Percentiles rank a stretch among this genome's conserved stretches.
phyloP scores from a whole-genome alignment of 805 yeast species.

The Candida golubevii region DNA sequence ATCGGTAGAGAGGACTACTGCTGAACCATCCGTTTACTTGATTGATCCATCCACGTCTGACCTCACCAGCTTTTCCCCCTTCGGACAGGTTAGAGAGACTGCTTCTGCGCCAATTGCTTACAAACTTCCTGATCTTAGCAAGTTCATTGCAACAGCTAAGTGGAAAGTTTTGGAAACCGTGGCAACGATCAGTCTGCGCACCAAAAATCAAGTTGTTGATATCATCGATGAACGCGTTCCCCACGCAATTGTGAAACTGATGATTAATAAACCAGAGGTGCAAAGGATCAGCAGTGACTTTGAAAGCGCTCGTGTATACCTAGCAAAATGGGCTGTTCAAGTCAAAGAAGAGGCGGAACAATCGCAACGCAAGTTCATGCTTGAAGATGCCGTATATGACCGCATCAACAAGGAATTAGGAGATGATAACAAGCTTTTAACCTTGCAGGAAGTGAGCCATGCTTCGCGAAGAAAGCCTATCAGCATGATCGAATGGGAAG shows the following conservation, averaged over 20 bases:
- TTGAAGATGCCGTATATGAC: slow-evolving; percentile 57
- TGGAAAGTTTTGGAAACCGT: slow-evolving; percentile 85
- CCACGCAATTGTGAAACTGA: slow-evolving; percentile 49
- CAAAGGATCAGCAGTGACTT: slow-evolving; percentile 80
- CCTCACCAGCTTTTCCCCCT: slow-evolving; percentile 50
- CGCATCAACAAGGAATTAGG: slow-evolving; percentile 61
- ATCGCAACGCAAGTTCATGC: slow-evolving; percentile 46
- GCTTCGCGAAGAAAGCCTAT: slow-evolving; percentile 67
- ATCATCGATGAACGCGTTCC: slow-evolving; percentile 66
- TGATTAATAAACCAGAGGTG: slow-evolving; percentile 71
- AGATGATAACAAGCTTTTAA: slow-evolving; percentile 37
- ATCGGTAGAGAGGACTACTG: slow-evolving; percentile 60
- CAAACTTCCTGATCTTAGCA: slow-evolving; percentile 31
- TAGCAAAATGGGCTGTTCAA: slow-evolving; percentile 95
- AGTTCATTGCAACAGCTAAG: slow-evolving; percentile 61
- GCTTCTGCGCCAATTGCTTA: slow-evolving; percentile 17
- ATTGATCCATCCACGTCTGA: slow-evolving; percentile 76
- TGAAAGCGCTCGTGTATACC: slow-evolving; percentile 84
- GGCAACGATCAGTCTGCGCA: slow-evolving; percentile 62
- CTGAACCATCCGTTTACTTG: slow-evolving; percentile 69
- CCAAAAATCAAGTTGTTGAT: slow-evolving; percentile 52
- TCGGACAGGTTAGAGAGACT: slow-evolving; percentile 5
- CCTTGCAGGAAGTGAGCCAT: slow-evolving; percentile 54
- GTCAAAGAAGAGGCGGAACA: slow-evolving; percentile 86
- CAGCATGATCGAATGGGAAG: slow-evolving; percentile 73